Percentiles rank a stretch among this genome's conserved stretches.
Conservation (phyloP, 2,329 filamentous ascomycete genomes). For the Apiospora malaysiana region DNA sequence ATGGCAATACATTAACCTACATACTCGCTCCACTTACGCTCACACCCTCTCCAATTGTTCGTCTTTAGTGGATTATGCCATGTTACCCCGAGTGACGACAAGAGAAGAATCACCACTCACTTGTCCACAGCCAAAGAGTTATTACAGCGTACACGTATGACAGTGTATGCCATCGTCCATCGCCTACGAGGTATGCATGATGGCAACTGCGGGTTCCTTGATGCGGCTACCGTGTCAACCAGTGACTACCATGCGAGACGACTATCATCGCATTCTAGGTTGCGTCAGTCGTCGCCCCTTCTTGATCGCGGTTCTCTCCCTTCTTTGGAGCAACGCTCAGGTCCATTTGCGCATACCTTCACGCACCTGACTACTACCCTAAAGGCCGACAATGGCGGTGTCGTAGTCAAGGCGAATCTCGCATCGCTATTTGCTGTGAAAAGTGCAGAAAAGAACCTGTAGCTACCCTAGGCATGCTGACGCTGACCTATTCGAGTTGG, state of each 20-base stretch:
- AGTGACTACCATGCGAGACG: not conserved
- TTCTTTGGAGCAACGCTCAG: not conserved
- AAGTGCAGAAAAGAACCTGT: not conserved
- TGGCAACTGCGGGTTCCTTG: not conserved
- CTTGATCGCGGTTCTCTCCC: not conserved
- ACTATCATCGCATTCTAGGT: not conserved
- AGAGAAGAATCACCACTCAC: not conserved
- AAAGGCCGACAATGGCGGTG: not conserved
- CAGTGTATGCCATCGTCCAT: not conserved
- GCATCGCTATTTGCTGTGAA: not conserved
- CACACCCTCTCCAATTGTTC: not conserved
- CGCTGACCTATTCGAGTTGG: not conserved
- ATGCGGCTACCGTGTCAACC: not conserved
- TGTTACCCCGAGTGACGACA: slow-evolving; percentile 4
- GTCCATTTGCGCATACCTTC: not conserved
- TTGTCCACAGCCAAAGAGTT: not conserved
- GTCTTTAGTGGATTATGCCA: not conserved
- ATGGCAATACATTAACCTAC: not conserved
- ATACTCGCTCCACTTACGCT: not conserved
- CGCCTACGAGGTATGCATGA: not conserved
- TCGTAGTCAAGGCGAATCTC: not conserved
- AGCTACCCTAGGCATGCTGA: not conserved
- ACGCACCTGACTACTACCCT: not conserved
- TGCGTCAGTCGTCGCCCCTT: not conserved
- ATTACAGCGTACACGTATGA: too few relatives aligned